Percentiles rank a stretch among this genome's conserved stretches.
These are phyloP conservation scores for Leucocoprinus birnbaumii DNA, from an alignment of 768 basidiomycete species.

Conservation along the genomic window DNA sequence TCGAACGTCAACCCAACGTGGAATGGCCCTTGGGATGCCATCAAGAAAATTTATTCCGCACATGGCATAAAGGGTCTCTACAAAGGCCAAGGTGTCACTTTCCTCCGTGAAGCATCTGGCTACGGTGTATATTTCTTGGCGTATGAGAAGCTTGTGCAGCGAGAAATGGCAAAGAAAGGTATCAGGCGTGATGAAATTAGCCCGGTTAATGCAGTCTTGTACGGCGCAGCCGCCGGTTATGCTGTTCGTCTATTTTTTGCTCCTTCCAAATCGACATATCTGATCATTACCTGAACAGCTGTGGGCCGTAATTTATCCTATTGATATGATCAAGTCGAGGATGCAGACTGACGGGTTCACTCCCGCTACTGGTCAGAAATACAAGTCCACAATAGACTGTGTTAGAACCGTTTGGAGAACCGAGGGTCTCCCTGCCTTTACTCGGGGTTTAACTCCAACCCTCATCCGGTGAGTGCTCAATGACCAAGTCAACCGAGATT, in stretches of 20 bases:
- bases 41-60: constrained; percentile 73
- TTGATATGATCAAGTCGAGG: constrained; percentile 94
- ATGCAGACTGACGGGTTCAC: constrained; percentile 94
- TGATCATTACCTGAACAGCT: constrained; percentile 40
- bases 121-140: constrained; percentile 89
- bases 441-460: constrained; percentile 88
- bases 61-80: constrained; percentile 84
- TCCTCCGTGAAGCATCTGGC: constrained; percentile 78
- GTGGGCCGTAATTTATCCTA: constrained; percentile 92
- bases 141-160: constrained; percentile 90
- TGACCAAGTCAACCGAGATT: background rate
- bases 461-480: constrained; percentile 77
- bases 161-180: constrained; percentile 73
- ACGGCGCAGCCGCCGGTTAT: constrained; percentile 91
- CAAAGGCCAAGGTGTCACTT: constrained; percentile 90
- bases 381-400: constrained; percentile 80
- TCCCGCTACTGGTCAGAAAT: constrained; percentile 73
- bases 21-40: constrained; percentile 83
- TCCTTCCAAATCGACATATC: background rate
- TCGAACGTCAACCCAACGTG: constrained; percentile 74
- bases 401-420: constrained; percentile 78
- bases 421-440: constrained; percentile 86
- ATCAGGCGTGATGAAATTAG: constrained; percentile 75
- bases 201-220: constrained; percentile 75
- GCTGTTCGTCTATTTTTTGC: constrained; percentile 50